These are phyloP conservation scores for Gracilaria domingensis DNA, from an alignment of 23 red algal genomes.

Conservation along the genomic window DNA sequence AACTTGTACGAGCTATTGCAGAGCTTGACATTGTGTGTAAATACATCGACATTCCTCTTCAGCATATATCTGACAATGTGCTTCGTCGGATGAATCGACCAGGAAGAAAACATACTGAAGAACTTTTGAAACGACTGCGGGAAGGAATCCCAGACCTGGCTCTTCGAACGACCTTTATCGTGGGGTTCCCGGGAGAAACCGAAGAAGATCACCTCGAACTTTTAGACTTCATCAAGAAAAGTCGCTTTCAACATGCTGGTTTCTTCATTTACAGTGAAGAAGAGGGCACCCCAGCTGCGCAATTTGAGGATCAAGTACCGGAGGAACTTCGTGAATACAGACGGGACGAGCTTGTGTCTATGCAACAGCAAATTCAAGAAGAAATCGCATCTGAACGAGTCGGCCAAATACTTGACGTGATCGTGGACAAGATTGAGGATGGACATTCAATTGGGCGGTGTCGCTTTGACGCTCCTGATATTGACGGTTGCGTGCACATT, in stretches of 20 bases:
- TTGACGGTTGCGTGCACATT: slow-evolving; percentile 90
- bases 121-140: slow-evolving; percentile 70
- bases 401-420: slow-evolving; percentile 72
- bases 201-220: slow-evolving; percentile 87
- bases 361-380: slow-evolving; percentile 95
- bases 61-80: slow-evolving; percentile 89
- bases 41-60: slow-evolving; percentile 98
- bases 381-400: slow-evolving; percentile 74
- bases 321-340: slow-evolving; percentile 62
- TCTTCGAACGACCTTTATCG: slow-evolving; percentile 93
- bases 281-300: slow-evolving; percentile 86
- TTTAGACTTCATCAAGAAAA: slow-evolving; percentile 68
- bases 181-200: slow-evolving; percentile 94
- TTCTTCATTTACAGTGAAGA: slow-evolving; percentile 92
- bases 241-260: slow-evolving; percentile 81
- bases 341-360: slow-evolving; percentile 84
- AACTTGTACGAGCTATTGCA: slow-evolving; percentile 86
- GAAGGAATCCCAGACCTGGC: slow-evolving; percentile 76
- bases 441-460: slow-evolving; percentile 89
- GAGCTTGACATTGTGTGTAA: slow-evolving; percentile 80
- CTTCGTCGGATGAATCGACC: slow-evolving; percentile 92
- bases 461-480: slow-evolving; percentile 94
- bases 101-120: slow-evolving; percentile 53
- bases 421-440: slow-evolving; percentile 86
- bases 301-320: slow-evolving; percentile 58